A percentile compares a stretch with the other conserved stretches of the same genome.
Conservation (phyloP, 768 basidiomycete genomes). For the Grammothele lineata region DNA sequence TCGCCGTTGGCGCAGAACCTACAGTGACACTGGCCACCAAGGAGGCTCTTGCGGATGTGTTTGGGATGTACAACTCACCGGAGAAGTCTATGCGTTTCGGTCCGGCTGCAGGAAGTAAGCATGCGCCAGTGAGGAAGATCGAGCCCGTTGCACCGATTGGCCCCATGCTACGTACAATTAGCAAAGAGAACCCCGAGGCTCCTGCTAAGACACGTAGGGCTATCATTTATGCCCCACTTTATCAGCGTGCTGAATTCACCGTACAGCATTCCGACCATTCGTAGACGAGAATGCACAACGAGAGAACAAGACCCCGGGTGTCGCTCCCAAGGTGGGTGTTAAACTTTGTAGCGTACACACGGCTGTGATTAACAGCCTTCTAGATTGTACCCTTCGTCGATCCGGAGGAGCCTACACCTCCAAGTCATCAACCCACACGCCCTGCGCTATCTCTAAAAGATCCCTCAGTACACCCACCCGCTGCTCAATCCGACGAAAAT, state of each 20-base stretch:
- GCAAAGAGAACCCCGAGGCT: slow-evolving; percentile 25
- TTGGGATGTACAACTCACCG: slow-evolving; percentile 93
- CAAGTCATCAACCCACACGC: no score
- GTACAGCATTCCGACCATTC: slow-evolving; percentile 61
- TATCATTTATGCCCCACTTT: no score
- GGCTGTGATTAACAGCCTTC: no score
- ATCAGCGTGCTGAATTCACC: not conserved
- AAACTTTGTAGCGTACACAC: no score
- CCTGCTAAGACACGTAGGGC: slow-evolving; percentile 25
- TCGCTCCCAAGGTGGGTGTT: slow-evolving; percentile 35
- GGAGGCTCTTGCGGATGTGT: slow-evolving; percentile 90
- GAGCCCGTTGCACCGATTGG: slow-evolving; percentile 45
- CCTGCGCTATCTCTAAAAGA: slow-evolving; percentile 49
- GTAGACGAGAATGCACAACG: slow-evolving; percentile 56
- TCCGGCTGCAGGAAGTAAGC: slow-evolving; percentile 56
- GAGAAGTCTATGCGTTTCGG: slow-evolving; percentile 62
- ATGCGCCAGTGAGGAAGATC: slow-evolving; percentile 66
- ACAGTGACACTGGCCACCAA: slow-evolving; percentile 97
- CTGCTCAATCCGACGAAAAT: slow-evolving; percentile 19
- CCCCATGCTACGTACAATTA: slow-evolving; percentile 11
- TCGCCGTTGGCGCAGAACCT: slow-evolving; percentile 54
- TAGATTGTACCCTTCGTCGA: slow-evolving; percentile 72
- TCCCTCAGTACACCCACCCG: slow-evolving; percentile 20
- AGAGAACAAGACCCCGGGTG: slow-evolving; percentile 37
- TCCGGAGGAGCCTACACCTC: slow-evolving; percentile 32